Conservation (phyloP, 176 grass and related monocot species). For the Poa annua region DNA sequence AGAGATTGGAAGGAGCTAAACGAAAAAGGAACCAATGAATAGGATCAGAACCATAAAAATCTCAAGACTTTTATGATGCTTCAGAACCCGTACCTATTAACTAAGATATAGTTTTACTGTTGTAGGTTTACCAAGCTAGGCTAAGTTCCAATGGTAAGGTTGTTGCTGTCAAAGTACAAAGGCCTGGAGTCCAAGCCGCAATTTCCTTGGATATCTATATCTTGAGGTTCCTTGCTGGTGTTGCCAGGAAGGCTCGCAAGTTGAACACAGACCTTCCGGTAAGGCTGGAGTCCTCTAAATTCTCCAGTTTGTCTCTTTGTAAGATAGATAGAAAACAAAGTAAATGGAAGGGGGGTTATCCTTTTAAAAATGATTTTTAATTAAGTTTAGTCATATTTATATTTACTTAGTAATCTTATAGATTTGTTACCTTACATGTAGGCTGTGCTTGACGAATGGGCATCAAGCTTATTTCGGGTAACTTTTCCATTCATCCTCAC, state of each 20-base stretch:
- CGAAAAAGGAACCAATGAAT: not conserved
- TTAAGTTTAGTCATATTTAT: slow-evolving; percentile 19
- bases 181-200: slow-evolving; percentile 91
- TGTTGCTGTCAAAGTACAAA: slow-evolving; percentile 98
- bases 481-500: slow-evolving; percentile 35
- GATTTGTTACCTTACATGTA: slow-evolving; percentile 47
- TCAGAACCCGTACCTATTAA: not conserved
- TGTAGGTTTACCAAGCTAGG: slow-evolving; percentile 94
- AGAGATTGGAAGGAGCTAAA: slow-evolving; percentile 14
- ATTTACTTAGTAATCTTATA: slow-evolving; percentile 36
- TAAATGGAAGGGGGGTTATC: not conserved
- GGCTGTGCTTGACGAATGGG: slow-evolving; percentile 97
- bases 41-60: not conserved
- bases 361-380: not conserved
- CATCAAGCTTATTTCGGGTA: slow-evolving; percentile 94
- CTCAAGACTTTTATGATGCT: slow-evolving; percentile 17
- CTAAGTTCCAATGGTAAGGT: slow-evolving; percentile 65
- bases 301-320: slow-evolving; percentile 21
- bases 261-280: slow-evolving; percentile 95
- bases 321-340: slow-evolving; percentile 11
- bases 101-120: slow-evolving; percentile 33
- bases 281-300: slow-evolving; percentile 22
- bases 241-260: slow-evolving; percentile 69
- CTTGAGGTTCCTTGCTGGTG: slow-evolving; percentile 81
- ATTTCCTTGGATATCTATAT: slow-evolving; percentile 98